Conservation (phyloP, 164 flowering plant genomes). For the Amborella trichopoda region DNA sequence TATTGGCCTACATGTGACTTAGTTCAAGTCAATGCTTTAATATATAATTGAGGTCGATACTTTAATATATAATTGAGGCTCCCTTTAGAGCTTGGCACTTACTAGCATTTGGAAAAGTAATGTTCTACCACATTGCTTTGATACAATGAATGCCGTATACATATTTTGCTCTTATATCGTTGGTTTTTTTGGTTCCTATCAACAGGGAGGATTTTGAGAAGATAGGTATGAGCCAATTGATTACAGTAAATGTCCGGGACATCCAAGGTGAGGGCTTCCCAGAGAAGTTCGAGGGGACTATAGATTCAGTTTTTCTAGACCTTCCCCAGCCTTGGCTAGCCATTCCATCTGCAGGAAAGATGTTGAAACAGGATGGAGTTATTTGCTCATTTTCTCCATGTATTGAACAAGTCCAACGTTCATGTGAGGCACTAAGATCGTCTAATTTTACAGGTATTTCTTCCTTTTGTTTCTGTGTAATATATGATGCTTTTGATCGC, state of each 20-base stretch:
- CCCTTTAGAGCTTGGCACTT: too few relatives aligned
- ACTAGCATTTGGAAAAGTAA: too few relatives aligned
- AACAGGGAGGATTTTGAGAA: constrained; percentile 86
- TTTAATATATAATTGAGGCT: too few relatives aligned
- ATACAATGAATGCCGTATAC: too few relatives aligned
- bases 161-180: too few relatives aligned
- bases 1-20: too few relatives aligned
- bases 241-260: constrained; percentile 86
- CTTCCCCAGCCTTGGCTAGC: constrained; percentile 98
- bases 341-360: constrained; percentile 79
- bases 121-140: too few relatives aligned
- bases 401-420: constrained; percentile 95
- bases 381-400: constrained; percentile 96
- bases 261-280: constrained; percentile 97
- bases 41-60: too few relatives aligned
- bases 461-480: too few relatives aligned
- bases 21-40: too few relatives aligned
- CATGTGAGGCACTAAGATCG: constrained; percentile 58
- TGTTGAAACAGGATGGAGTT: constrained; percentile 81
- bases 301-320: constrained; percentile 83
- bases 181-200: background rate
- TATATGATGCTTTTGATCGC: too few relatives aligned
- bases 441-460: constrained; percentile 71
- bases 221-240: constrained; percentile 55
- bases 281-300: constrained; percentile 42